phyloP scores from a whole-genome alignment of 1,284 basidiomycete species.

The Tetrapyrgos nigripes region DNA sequence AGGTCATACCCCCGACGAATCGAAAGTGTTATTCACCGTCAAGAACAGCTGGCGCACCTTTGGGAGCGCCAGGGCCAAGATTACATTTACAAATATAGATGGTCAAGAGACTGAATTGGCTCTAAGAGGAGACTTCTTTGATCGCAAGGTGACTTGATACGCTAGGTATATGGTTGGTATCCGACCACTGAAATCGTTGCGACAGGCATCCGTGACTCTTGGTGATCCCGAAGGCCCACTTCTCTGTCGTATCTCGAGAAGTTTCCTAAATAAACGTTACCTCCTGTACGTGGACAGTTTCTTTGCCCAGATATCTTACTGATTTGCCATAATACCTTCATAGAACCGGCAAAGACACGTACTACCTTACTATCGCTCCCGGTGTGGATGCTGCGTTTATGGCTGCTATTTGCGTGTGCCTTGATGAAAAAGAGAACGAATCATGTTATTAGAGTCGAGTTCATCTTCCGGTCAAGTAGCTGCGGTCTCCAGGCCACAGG shows the following conservation, averaged over 20 bases:
- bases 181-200: background rate
- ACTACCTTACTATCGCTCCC: slow-evolving; percentile 14
- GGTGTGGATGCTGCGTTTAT: slow-evolving; percentile 12
- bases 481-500: no score
- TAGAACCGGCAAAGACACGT: slow-evolving; percentile 13
- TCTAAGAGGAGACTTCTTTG: slow-evolving; percentile 17
- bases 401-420: slow-evolving; percentile 17
- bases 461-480: no score
- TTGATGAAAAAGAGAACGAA: slow-evolving; percentile 22
- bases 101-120: slow-evolving; percentile 12
- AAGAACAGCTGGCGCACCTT: slow-evolving; percentile 15
- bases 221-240: slow-evolving; percentile 7
- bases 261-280: slow-evolving; percentile 16
- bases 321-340: background rate
- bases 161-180: background rate
- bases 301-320: background rate
- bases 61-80: slow-evolving; percentile 11
- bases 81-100: slow-evolving; percentile 11
- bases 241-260: slow-evolving; percentile 11
- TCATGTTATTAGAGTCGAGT: no score
- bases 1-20: slow-evolving; percentile 14
- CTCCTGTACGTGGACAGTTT: slow-evolving; percentile 2
- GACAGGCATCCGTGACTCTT: slow-evolving; percentile 10
- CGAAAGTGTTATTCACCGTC: slow-evolving; percentile 15
- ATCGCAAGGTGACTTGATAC: slow-evolving; percentile 11